These are phyloP conservation scores for Epithele typhae DNA, from an alignment of 768 basidiomycete species.

Conservation along the genomic window DNA sequence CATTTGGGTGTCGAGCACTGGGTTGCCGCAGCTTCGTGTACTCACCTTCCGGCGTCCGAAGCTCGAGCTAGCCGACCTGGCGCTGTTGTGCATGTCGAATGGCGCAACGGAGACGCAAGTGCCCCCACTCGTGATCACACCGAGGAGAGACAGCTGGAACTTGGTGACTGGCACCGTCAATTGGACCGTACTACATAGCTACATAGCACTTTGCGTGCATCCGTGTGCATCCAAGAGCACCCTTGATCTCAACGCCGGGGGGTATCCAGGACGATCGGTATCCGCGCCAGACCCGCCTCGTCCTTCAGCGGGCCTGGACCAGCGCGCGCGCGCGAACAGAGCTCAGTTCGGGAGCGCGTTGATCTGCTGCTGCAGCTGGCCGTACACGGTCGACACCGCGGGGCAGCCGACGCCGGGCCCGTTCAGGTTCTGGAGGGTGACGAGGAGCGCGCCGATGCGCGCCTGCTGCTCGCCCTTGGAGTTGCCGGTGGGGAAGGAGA, in stretches of 20 bases:
- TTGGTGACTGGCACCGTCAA: slow-evolving; percentile 14
- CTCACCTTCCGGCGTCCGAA: neutral
- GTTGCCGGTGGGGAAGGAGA: slow-evolving; percentile 42
- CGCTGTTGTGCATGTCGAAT: neutral
- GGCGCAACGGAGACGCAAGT: neutral
- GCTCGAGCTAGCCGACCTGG: neutral
- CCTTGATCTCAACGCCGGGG: too few species aligned
- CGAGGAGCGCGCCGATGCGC: slow-evolving; percentile 51
- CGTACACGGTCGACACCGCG: slow-evolving; percentile 56
- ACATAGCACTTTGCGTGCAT: too few species aligned
- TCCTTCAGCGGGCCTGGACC: neutral
- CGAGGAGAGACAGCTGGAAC: slow-evolving; percentile 13
- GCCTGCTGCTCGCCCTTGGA: slow-evolving; percentile 35
- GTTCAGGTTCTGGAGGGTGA: slow-evolving; percentile 68
- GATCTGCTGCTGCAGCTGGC: slow-evolving; percentile 16
- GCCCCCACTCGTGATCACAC: neutral
- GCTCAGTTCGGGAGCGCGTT: slow-evolving; percentile 18
- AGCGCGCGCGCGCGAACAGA: neutral
- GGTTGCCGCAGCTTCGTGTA: neutral
- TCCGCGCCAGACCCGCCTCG: neutral
- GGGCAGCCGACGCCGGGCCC: slow-evolving; percentile 69
- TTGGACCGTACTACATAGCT: slow-evolving; percentile 7
- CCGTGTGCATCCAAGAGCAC: too few species aligned
- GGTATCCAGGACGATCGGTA: neutral
- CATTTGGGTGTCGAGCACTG: neutral